These are phyloP conservation scores for Tolypocladium paradoxum DNA, from an alignment of 2,329 filamentous ascomycete genomes.

Conservation along the genomic window DNA sequence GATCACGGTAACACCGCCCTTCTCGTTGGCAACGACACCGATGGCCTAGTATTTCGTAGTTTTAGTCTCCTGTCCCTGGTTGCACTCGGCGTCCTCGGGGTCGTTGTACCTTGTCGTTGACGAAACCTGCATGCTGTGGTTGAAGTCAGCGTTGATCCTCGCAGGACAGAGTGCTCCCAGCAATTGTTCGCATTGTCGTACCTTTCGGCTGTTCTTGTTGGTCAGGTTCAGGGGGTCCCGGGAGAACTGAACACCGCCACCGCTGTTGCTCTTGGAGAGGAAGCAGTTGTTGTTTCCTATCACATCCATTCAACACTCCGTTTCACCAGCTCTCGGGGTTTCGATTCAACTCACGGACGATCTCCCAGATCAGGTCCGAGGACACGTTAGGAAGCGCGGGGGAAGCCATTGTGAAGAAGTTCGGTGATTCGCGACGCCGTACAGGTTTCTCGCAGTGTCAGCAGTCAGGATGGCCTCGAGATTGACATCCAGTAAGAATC, in stretches of 20 bases:
- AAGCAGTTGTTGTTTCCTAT: constrained; percentile 79
- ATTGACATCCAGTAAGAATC: constrained; percentile 11
- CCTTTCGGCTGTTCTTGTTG: constrained; percentile 89
- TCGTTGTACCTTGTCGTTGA: constrained; percentile 74
- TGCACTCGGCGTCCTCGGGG: constrained; percentile 1
- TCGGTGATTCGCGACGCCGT: constrained; percentile 17
- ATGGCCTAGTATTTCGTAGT: constrained; percentile 51
- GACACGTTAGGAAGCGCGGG: constrained; percentile 63
- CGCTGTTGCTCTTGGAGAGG: constrained; percentile 79
- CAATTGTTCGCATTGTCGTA: constrained; percentile 24
- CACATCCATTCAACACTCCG: background rate
- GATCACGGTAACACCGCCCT: constrained; percentile 69
- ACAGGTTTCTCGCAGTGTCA: constrained; percentile 1
- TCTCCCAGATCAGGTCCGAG: constrained; percentile 87
- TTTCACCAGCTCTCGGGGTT: background rate
- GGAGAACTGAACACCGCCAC: constrained; percentile 80
- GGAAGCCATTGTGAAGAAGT: constrained; percentile 42
- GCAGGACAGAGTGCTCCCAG: background rate
- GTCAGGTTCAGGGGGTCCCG: constrained; percentile 86
- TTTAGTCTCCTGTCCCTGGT: constrained; percentile 4
- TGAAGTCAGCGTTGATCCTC: constrained; percentile 21
- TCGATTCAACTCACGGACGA: constrained; percentile 69
- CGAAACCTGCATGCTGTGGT: constrained; percentile 73
- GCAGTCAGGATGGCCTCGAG: constrained; percentile 6
- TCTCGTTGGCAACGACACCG: constrained; percentile 63